Base-by-base conservation (phyloP, 805 yeast genomes). In the Saccharomyces jurei region DNA sequence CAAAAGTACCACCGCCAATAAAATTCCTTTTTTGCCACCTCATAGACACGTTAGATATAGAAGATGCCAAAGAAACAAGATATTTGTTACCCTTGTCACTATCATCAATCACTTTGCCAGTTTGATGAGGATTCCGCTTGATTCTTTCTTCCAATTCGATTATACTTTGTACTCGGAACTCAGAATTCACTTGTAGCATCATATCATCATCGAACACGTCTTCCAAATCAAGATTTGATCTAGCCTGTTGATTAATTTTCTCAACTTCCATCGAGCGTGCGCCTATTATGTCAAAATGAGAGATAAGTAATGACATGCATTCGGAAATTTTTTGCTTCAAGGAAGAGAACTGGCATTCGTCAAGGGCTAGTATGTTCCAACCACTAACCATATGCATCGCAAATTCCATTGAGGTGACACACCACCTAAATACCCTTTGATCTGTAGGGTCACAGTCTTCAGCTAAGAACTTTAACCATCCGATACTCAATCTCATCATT, bases 251-350 rank as follows among this genome's bases (percentile, higher is more conserved):
- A 52, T 53, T 60, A 48, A 59, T 63, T 51, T 80, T 75, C 60
- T 79, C 84, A 51, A 81, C 83, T 74, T 78, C 71, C 67, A 80
- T 57, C 1, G 96, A 86, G 63, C 98, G 79, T 0, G 97, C 97
- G 49, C 98, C 98, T 97, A 92, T 94, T 52, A 94, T 90, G 71
- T 94, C 99, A 66, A 94, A 94, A 72, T 94, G 98, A 0, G 97
- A 89, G 58, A 94, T 92, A 56, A 94, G 75, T 51, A 94, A 74
- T 1, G 97, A 84, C 90, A 94, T 89, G 71, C 97, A 90, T 1
- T 96, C 87, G 0, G 97, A 95, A 49, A 94, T 97, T 65, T 89
- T 89, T 52, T 81, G 78, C 61, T 90, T 84, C 59, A 94, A 73
- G 41, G 77, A 71, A 54, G 79, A 73, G 65, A 91, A 94, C 63